Conservation (phyloP, 345 rosid genomes). For the Cochlearia excelsa region DNA sequence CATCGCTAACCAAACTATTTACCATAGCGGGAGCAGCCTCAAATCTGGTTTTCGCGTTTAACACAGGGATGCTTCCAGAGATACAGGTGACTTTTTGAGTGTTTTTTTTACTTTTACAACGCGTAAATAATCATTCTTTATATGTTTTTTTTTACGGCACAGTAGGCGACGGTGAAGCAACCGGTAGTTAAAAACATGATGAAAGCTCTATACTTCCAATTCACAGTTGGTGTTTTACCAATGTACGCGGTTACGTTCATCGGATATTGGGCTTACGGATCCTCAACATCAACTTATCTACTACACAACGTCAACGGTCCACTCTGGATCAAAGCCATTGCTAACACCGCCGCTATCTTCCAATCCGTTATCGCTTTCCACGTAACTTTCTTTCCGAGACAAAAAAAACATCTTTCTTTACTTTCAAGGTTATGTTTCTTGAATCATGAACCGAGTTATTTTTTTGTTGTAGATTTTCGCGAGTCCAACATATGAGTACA, state of each 20-base stretch:
- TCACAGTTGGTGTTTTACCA: conserved; percentile 34
- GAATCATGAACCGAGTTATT: too few relatives aligned
- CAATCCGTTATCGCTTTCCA: conserved; percentile 81
- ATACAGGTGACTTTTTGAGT: conserved; percentile 40
- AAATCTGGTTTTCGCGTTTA: conserved; percentile 67
- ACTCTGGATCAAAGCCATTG: conserved; percentile 67
- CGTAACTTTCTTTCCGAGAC: conserved; percentile 36
- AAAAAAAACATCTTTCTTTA: too few relatives aligned
- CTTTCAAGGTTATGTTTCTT: too few relatives aligned
- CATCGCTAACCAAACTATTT: conserved; percentile 40
- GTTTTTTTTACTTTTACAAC: too few relatives aligned
- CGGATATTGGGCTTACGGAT: conserved; percentile 76
- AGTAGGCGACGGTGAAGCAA: conserved; percentile 36
- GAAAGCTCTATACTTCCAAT: too few relatives aligned
- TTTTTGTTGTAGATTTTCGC: conserved; percentile 61
- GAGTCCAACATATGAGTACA: conserved; percentile 74
- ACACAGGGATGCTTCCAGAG: conserved; percentile 43
- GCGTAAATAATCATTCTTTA: too few relatives aligned
- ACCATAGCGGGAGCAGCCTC: conserved; percentile 71
- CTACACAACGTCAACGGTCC: background rate
- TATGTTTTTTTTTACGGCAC: conserved; percentile 21
- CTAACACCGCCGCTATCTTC: conserved; percentile 66
- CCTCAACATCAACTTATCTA: conserved; percentile 14
- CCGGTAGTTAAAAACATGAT: too few relatives aligned
- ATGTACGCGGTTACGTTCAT: conserved; percentile 64